Evolutionary conservation across 768 basidiomycete species (phyloP).

Genomic region (Suillus lakei): DNA sequence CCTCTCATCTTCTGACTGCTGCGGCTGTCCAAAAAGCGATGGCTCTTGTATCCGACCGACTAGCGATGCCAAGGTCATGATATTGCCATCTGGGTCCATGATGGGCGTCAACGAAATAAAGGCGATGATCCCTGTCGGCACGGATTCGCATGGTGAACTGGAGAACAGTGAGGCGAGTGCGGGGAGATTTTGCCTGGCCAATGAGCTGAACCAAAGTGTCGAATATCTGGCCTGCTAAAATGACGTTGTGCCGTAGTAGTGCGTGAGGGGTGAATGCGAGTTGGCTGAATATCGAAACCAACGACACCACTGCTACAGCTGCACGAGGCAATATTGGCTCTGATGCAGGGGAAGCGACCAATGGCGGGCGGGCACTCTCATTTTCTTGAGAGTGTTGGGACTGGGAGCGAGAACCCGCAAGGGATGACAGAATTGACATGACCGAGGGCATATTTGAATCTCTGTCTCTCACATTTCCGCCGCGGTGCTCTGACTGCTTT

Average conservation of each 20-base stretch:
- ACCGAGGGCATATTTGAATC: conserved; percentile 59
- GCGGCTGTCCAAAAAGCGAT: not conserved
- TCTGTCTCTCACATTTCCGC: conserved; percentile 48
- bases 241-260: conserved; percentile 48
- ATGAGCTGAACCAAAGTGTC: conserved; percentile 53
- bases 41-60: conserved; percentile 54
- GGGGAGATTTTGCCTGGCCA: conserved; percentile 50
- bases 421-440: conserved; percentile 66
- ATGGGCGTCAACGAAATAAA: conserved; percentile 66
- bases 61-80: conserved; percentile 61
- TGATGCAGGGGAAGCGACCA: conserved; percentile 30
- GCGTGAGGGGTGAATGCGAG: conserved; percentile 72
- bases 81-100: conserved; percentile 66
- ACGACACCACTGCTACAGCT: conserved; percentile 63
- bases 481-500: conserved; percentile 59
- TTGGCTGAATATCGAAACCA: conserved; percentile 71
- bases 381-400: conserved; percentile 50
- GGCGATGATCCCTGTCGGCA: conserved; percentile 86
- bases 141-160: conserved; percentile 90
- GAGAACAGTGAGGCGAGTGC: conserved; percentile 71
- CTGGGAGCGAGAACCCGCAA: conserved; percentile 67
- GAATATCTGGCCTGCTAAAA: conserved; percentile 61
- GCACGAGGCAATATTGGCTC: conserved; percentile 46
- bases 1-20: conserved; percentile 30
- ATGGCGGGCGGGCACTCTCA: conserved; percentile 35